Conservation (phyloP, 2,329 filamentous ascomycete genomes). For the Fusarium sp. region DNA sequence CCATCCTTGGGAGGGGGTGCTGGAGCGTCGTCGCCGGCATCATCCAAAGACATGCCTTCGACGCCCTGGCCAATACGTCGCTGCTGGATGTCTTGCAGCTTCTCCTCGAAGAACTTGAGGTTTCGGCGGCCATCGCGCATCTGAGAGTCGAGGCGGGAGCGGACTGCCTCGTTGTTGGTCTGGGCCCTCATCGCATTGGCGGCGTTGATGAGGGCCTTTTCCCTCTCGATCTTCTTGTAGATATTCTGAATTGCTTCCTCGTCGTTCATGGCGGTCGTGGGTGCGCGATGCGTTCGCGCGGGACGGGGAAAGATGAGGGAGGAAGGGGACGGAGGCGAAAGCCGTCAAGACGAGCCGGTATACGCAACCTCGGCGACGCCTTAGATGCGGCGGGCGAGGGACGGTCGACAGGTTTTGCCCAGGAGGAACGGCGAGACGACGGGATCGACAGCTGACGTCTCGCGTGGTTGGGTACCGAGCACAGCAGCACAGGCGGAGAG, state of each 20-base stretch:
- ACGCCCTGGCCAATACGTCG: slow-evolving; percentile 78
- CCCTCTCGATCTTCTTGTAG: slow-evolving; percentile 96
- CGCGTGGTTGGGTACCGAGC: slow-evolving; percentile 27
- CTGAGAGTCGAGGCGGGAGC: slow-evolving; percentile 90
- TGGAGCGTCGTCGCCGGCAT: slow-evolving; percentile 58
- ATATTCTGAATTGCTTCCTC: slow-evolving; percentile 80
- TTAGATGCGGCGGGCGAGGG: slow-evolving; percentile 23
- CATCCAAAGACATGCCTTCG: slow-evolving; percentile 72
- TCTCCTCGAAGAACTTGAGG: slow-evolving; percentile 95
- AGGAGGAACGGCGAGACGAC: neutral
- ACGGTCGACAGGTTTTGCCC: slow-evolving; percentile 13
- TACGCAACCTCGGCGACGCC: slow-evolving; percentile 26
- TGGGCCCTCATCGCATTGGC: slow-evolving; percentile 96
- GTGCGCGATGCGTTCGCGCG: slow-evolving; percentile 55
- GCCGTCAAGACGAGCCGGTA: slow-evolving; percentile 30
- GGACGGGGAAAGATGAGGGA: slow-evolving; percentile 41
- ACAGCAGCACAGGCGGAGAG: slow-evolving; percentile 11
- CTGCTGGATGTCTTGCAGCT: slow-evolving; percentile 87
- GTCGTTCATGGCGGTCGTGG: slow-evolving; percentile 68
- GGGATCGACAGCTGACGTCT: slow-evolving; percentile 26
- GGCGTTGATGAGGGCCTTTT: slow-evolving; percentile 93
- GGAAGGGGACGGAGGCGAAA: slow-evolving; percentile 14
- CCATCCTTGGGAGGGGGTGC: slow-evolving; percentile 81
- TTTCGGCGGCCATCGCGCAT: slow-evolving; percentile 94
- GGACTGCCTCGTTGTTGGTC: slow-evolving; percentile 92